Base-by-base conservation (phyloP, 148 eudicot species). In the Dysphania ambrosioides region DNA sequence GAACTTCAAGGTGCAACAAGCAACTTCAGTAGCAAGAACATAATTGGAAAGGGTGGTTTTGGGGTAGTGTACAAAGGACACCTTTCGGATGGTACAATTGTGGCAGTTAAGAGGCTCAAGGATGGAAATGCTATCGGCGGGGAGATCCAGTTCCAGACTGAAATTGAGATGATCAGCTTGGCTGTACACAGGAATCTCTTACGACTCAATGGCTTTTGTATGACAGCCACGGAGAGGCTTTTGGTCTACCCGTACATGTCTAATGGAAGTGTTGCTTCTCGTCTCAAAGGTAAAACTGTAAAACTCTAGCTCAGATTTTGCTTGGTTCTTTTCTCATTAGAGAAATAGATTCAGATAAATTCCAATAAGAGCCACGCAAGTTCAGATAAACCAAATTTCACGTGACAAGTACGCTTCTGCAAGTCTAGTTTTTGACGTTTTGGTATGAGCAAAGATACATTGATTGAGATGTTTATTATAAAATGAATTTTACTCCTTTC, bases 191-290 rank as follows among this genome's bases (percentile, higher is more conserved):
- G 98, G 29, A 92, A 95, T 79, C 97, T 95, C 69, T 88, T 95
- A 27, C 82, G 93, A 24, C 88, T 95, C 19, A 90, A 83, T 53
- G 98, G 98, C 8, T 95, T 95, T 60, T 95, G 97, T 73, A 87
- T 92, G 92, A 90, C 96, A 3, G 21, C 87, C 31, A 74, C 80
- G 0, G 98, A 95, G 70, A 81, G 92, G 86, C 88, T 95, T 59
- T 76, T 95, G 79, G 98, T 94, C 32, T 94, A 91, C 82, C 98
- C 97, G 21, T 94, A 90, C 72, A 94, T 94, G 98, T 91, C 98
- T 8, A 95, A 95, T 75, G 98, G 98, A 6, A 95, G 98, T 49
- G 98, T 95, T 21, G 98, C 98, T 81, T 87, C 88, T 29, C 93
- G 98, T 35, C 96, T 95, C 82, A 95, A 90, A 95, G 97, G 98